Conservation (phyloP, 768 basidiomycete species). For the Auriscalpium vulgare region DNA sequence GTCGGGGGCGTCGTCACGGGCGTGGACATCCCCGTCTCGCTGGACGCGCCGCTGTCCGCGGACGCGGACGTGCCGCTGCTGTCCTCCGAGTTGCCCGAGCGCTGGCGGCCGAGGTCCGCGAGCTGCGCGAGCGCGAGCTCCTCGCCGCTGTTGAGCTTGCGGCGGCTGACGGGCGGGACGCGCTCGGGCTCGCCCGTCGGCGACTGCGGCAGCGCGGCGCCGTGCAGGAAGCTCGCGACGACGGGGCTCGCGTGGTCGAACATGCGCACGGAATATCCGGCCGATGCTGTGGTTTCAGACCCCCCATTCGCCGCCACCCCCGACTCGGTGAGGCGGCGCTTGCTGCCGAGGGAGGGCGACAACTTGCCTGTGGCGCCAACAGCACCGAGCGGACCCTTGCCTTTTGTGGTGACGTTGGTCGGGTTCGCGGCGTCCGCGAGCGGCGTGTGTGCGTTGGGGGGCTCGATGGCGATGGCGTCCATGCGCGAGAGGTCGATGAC, state of each 20-base stretch:
- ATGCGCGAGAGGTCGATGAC: constrained; percentile 75
- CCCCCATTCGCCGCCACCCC: constrained; percentile 50
- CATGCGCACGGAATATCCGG: constrained; percentile 5
- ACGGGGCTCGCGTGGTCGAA: constrained; percentile 49
- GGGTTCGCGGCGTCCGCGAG: constrained; percentile 32
- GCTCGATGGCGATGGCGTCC: constrained; percentile 59
- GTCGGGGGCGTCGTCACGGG: constrained; percentile 8
- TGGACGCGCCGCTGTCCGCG: neutral
- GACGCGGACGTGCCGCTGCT: neutral
- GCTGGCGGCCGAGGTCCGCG: neutral
- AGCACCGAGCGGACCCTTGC: constrained; percentile 50
- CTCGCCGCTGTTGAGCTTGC: constrained; percentile 6
- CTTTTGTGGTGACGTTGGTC: constrained; percentile 26
- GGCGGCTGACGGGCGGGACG: constrained; percentile 19
- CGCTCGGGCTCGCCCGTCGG: constrained; percentile 19
- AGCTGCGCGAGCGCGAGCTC: neutral
- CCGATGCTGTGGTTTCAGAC: neutral
- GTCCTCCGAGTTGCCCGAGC: neutral
- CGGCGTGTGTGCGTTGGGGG: constrained; percentile 51
- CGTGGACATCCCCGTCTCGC: constrained; percentile 6
- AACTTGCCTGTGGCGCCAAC: constrained; percentile 16
- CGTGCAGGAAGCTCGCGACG: constrained; percentile 44
- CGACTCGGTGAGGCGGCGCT: constrained; percentile 18
- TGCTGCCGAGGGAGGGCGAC: neutral
- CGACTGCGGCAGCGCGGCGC: constrained; percentile 25